A percentile compares a stretch with the other conserved stretches of the same genome.
Evolutionary conservation across 2,329 filamentous ascomycete genomes (phyloP).

Genomic region (Ceratocystis ficicola): DNA sequence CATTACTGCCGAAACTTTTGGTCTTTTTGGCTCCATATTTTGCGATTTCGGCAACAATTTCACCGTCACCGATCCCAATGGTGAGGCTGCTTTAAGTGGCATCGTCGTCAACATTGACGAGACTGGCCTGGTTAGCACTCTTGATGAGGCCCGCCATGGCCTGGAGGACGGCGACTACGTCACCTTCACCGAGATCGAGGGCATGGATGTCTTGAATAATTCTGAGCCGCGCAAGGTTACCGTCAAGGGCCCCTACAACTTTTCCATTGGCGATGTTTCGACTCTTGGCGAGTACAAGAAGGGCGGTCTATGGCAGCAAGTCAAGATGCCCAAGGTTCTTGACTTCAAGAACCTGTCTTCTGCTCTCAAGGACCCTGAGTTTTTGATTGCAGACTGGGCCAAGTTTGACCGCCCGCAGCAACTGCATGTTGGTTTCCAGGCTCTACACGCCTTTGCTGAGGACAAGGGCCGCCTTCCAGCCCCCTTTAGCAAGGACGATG

Average conservation of each 20-base stretch:
- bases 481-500: constrained; percentile 76
- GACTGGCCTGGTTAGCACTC: constrained; percentile 77
- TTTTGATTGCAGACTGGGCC: constrained; percentile 87
- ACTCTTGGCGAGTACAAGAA: constrained; percentile 75
- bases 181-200: constrained; percentile 84
- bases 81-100: constrained; percentile 74
- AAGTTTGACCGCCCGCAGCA: constrained; percentile 94
- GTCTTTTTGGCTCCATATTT: constrained; percentile 90
- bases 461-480: constrained; percentile 63
- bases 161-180: constrained; percentile 94
- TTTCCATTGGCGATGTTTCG: constrained; percentile 89
- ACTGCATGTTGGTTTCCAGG: constrained; percentile 84
- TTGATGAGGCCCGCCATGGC: constrained; percentile 90
- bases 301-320: constrained; percentile 83
- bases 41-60: constrained; percentile 96
- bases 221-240: constrained; percentile 78
- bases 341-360: constrained; percentile 73
- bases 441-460: constrained; percentile 74
- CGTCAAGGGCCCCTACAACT: constrained; percentile 92
- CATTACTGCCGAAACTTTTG: constrained; percentile 77
- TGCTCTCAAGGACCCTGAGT: constrained; percentile 75
- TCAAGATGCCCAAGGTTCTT: constrained; percentile 94
- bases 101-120: constrained; percentile 86
- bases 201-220: constrained; percentile 79
- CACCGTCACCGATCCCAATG: constrained; percentile 76